Percentiles rank a stretch among this genome's conserved stretches.
phyloP scores from a whole-genome alignment of 176 grass and related monocot species.

The Carex scoparia region DNA sequence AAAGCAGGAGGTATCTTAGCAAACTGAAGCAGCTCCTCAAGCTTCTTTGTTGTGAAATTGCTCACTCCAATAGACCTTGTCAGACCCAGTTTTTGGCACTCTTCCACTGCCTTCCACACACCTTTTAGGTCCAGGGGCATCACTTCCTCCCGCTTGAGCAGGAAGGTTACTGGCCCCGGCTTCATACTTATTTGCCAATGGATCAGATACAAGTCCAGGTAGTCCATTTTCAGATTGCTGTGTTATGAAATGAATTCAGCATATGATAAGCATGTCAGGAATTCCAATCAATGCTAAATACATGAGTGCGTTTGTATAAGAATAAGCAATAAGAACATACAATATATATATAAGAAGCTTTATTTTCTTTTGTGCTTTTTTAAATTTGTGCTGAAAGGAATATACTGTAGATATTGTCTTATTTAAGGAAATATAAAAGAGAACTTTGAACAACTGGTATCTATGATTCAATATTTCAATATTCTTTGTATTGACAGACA shows the following conservation, averaged over 20 bases:
- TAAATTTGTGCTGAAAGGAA: no score
- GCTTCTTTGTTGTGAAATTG: slow-evolving; percentile 68
- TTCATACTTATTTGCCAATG: slow-evolving; percentile 50
- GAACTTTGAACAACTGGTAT: no score
- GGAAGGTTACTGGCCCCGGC: slow-evolving; percentile 28
- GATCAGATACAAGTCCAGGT: slow-evolving; percentile 60
- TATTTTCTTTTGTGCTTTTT: no score
- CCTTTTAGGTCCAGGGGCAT: slow-evolving; percentile 35
- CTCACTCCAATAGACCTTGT: slow-evolving; percentile 55
- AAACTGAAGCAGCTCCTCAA: slow-evolving; percentile 33
- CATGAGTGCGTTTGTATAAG: no score
- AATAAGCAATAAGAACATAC: no score
- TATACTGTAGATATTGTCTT: no score
- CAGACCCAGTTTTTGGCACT: slow-evolving; percentile 44
- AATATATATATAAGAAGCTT: no score
- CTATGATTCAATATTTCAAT: no score
- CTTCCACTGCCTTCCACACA: slow-evolving; percentile 63
- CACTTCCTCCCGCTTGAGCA: slow-evolving; percentile 43
- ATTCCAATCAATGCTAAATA: neutral
- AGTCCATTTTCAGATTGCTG: slow-evolving; percentile 55
- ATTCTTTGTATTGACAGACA: no score
- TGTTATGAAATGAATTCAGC: neutral
- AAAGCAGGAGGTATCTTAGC: slow-evolving; percentile 43
- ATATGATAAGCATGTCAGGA: neutral
- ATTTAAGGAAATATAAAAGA: no score